These are phyloP conservation scores for Phytopythium kandeliae DNA, from an alignment of 352 stramenopile species.

Conservation along the genomic window DNA sequence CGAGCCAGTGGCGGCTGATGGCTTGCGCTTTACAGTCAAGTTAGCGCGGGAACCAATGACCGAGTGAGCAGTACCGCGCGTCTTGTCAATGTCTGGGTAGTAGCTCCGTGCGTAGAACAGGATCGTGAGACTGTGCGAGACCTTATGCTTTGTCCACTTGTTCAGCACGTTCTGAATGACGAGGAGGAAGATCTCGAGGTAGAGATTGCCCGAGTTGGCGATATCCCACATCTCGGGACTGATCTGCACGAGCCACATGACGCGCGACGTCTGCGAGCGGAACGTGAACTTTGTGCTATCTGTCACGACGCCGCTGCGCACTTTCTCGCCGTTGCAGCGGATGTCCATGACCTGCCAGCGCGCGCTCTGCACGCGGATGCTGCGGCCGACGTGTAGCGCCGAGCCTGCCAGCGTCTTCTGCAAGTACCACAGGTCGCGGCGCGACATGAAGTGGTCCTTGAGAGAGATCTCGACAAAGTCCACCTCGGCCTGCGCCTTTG, in stretches of 20 bases:
- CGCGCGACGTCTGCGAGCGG: constrained; percentile 89
- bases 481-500: constrained; percentile 68
- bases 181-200: constrained; percentile 88
- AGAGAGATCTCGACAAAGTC: constrained; percentile 89
- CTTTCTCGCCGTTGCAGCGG: constrained; percentile 67
- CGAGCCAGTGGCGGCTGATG: background rate
- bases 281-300: constrained; percentile 96
- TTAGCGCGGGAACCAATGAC: background rate
- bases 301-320: constrained; percentile 93
- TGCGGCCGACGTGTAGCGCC: constrained; percentile 75
- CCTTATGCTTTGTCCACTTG: constrained; percentile 89
- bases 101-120: constrained; percentile 90
- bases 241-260: constrained; percentile 98
- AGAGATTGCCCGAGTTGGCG: constrained; percentile 84
- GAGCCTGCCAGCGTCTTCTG: constrained; percentile 63
- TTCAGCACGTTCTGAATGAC: constrained; percentile 77
- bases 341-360: constrained; percentile 90
- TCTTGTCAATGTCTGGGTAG: constrained; percentile 69
- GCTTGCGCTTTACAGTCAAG: constrained; percentile 9
- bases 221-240: constrained; percentile 94
- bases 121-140: constrained; percentile 90
- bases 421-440: constrained; percentile 88
- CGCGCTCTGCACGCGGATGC: constrained; percentile 63
- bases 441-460: constrained; percentile 91
- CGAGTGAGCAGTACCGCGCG: constrained; percentile 12